These are phyloP conservation scores for Sclerotinia sclerotiorum DNA, from an alignment of 2,329 filamentous ascomycete species.

Conservation along the genomic window DNA sequence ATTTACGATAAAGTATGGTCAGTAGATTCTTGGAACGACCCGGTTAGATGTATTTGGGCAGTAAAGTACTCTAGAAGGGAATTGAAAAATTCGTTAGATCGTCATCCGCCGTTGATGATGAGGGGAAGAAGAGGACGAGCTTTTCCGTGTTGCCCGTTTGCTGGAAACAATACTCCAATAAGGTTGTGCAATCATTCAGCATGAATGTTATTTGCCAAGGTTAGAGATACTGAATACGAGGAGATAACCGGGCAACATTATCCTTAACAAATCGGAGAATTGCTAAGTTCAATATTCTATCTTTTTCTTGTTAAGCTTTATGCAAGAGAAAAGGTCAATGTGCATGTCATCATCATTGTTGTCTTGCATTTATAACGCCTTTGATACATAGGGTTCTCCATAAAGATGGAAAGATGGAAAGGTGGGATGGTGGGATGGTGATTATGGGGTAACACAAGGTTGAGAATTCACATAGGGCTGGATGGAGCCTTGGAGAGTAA, in stretches of 20 bases:
- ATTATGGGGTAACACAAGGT: neutral
- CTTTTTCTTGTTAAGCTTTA: neutral
- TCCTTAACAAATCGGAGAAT: neutral
- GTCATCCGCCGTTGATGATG: neutral
- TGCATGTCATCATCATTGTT: neutral
- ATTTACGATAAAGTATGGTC: neutral
- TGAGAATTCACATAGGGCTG: conserved; percentile 1
- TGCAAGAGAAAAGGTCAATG: neutral
- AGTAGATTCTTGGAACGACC: neutral
- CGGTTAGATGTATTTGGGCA: neutral
- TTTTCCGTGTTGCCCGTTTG: neutral
- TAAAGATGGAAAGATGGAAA: neutral
- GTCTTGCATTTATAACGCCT: neutral
- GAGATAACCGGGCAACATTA: neutral
- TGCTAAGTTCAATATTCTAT: neutral
- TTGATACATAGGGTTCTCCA: neutral
- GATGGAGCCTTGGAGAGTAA: neutral
- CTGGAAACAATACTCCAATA: neutral
- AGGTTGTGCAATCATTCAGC: neutral
- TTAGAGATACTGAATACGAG: conserved; percentile 1
- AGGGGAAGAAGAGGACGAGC: neutral
- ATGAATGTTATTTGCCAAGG: neutral
- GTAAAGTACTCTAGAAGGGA: neutral
- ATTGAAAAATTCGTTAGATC: neutral
- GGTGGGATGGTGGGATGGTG: neutral